These are phyloP conservation scores for Pseudonitzschia delicatissima DNA, from an alignment of 108 stramenopile species.

Conservation along the genomic window DNA sequence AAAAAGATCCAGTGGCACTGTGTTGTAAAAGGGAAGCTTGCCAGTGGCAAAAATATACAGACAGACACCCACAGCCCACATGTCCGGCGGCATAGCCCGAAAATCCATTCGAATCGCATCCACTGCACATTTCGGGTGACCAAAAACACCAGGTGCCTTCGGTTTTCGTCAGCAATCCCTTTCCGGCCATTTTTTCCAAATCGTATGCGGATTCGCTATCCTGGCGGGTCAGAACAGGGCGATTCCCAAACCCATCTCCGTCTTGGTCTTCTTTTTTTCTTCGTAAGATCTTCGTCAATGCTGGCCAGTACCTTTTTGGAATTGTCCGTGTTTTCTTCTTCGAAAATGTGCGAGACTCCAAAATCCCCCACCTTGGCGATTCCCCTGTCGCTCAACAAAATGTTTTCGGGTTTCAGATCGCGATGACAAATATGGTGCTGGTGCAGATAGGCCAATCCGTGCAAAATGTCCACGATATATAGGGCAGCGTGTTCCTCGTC, in stretches of 20 bases:
- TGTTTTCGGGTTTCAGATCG: constrained; percentile 74
- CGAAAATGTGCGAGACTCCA: constrained; percentile 87
- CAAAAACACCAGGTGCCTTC: constrained; percentile 91
- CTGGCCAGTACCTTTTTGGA: neutral
- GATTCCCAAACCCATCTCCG: neutral
- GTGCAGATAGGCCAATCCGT: constrained; percentile 87
- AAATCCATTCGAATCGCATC: constrained; percentile 42
- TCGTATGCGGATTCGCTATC: constrained; percentile 59
- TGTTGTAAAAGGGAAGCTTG: constrained; percentile 78
- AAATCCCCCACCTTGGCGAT: constrained; percentile 85
- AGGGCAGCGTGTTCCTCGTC: constrained; percentile 69
- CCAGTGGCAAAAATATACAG: constrained; percentile 87
- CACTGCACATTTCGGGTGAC: constrained; percentile 84
- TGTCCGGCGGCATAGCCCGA: constrained; percentile 86
- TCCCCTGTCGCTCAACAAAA: constrained; percentile 63
- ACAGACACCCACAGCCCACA: constrained; percentile 91
- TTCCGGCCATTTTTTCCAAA: constrained; percentile 53
- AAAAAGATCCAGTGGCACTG: constrained; percentile 64
- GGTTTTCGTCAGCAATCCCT: constrained; percentile 73
- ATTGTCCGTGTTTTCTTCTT: constrained; percentile 40
- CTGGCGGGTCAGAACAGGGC: constrained; percentile 28
- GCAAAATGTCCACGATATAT: constrained; percentile 85
- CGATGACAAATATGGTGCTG: constrained; percentile 61
- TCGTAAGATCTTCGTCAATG: neutral
- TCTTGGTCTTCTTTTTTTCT: neutral